Conservation (phyloP, 495 filamentous ascomycete species). For the Talaromyces thailandensis region DNA sequence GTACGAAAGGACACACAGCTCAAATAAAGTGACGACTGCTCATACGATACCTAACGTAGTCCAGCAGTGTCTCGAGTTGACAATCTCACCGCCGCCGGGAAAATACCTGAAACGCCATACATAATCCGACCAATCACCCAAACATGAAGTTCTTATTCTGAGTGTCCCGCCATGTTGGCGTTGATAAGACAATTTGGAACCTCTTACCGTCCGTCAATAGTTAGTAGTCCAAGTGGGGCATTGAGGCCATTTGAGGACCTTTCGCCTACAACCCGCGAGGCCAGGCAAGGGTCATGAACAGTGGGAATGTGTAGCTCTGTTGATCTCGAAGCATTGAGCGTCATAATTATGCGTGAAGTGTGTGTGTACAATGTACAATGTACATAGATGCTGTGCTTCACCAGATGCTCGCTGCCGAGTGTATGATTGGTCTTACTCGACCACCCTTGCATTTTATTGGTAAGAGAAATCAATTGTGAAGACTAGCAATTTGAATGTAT, state of each 20-base stretch:
- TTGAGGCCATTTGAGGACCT: background rate
- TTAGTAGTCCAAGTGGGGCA: background rate
- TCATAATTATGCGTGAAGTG: background rate
- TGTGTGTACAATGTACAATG: too few relatives aligned
- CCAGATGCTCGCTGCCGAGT: background rate
- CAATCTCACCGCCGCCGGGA: background rate
- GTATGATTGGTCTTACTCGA: background rate
- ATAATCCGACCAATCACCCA: background rate
- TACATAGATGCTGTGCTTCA: background rate
- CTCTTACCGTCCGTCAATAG: too few relatives aligned
- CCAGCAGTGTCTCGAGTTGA: background rate
- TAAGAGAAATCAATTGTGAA: background rate
- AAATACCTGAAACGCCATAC: background rate
- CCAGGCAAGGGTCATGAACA: background rate
- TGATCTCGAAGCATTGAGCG: background rate
- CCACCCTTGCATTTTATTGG: background rate
- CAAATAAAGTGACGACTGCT: background rate
- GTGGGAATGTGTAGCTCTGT: background rate
- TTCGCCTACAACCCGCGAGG: background rate
- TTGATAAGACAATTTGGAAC: background rate
- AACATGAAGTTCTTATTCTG: background rate
- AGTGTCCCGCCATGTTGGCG: background rate
- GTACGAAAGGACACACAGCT: background rate
- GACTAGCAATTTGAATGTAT: background rate
- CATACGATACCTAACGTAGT: background rate